Base-by-base conservation (phyloP, 177 flowering plant genomes). In the Vitis hybrid region DNA sequence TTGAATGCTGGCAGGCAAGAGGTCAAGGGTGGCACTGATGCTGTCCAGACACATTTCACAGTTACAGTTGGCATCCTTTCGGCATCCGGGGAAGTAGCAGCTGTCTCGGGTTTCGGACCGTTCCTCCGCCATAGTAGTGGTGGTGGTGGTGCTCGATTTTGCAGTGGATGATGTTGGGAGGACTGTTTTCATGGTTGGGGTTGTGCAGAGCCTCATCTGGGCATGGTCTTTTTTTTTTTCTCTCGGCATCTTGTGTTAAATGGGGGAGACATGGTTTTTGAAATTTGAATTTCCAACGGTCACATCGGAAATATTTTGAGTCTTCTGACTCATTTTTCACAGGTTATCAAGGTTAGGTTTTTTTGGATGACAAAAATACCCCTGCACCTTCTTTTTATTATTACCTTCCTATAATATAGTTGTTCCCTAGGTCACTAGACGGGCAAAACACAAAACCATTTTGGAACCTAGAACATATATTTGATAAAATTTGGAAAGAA, bases 41-140 rank as follows among this genome's bases (percentile, higher is more conserved):
- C 98, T 95, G 3, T 85, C 97, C 50, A 88, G 66, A 78, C 97
- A 95, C 52, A 91, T 89, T 8, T 90, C 84, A 74, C 98, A 95
- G 67, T 70, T 69, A 86, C 98, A 95, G 52, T 92, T 89, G 59
- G 91, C 91, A 57, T 90, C 91, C 81, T 88, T 95, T 10, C 86
- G 73, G 80, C 98, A 95, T 2, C 92, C 92, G 0, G 91, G 96
- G 73, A 79, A 92, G 81, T 92, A 92, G 79, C 85, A 84, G 79
- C 88, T 87, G 79, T 86, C 89, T 4, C 79, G 75, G n/a, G 52
- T 62, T 53, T 89, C 90, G 3, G 83, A 73, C 68, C 77, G 57
- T 19, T 79, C 79, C 10, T 72, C 67, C 14, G 63, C 81, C 64
- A 54, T 62, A 66, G 56, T 57, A 28, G 47, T 38, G 57, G 70